Conservation (phyloP, 768 basidiomycete genomes). For the Russula foetens region DNA sequence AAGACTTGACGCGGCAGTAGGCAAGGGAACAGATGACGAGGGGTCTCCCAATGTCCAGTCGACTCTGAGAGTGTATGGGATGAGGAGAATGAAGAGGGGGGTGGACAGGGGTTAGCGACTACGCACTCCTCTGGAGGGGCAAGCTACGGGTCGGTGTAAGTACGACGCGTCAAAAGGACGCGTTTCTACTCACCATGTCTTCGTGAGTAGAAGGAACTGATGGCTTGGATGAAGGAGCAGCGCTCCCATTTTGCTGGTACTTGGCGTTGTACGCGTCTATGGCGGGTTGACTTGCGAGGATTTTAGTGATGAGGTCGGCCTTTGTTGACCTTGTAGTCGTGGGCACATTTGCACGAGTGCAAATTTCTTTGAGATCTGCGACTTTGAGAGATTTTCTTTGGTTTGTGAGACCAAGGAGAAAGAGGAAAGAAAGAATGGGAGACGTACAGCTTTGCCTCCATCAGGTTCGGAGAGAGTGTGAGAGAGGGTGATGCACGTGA, state of each 20-base stretch:
- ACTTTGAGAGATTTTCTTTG: slow-evolving; percentile 59
- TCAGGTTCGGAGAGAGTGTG: slow-evolving; percentile 16
- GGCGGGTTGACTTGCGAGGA: slow-evolving; percentile 45
- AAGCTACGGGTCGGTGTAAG: slow-evolving; percentile 21
- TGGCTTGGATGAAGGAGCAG: slow-evolving; percentile 13
- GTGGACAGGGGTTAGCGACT: neutral
- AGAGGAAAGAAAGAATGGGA: neutral
- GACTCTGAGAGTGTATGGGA: neutral
- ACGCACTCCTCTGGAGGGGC: slow-evolving; percentile 29
- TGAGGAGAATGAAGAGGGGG: neutral
- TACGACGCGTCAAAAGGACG: slow-evolving; percentile 1
- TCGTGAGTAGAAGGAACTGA: slow-evolving; percentile 14
- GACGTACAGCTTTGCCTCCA: slow-evolving; percentile 36
- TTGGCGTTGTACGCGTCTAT: slow-evolving; percentile 39
- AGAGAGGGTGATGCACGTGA: neutral
- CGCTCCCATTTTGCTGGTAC: slow-evolving; percentile 11
- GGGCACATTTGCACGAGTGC: slow-evolving; percentile 41
- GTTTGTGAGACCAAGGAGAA: slow-evolving; percentile 3
- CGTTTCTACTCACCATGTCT: slow-evolving; percentile 24
- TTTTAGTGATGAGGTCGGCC: slow-evolving; percentile 55
- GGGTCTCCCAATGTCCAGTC: slow-evolving; percentile 3
- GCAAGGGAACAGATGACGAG: neutral
- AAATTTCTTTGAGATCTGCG: slow-evolving; percentile 57
- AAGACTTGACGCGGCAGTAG: neutral
- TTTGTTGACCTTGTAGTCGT: slow-evolving; percentile 55